A percentile compares a stretch with the other conserved stretches of the same genome.
phyloP scores from a whole-genome alignment of 768 basidiomycete species.

The Galerina marginata region DNA sequence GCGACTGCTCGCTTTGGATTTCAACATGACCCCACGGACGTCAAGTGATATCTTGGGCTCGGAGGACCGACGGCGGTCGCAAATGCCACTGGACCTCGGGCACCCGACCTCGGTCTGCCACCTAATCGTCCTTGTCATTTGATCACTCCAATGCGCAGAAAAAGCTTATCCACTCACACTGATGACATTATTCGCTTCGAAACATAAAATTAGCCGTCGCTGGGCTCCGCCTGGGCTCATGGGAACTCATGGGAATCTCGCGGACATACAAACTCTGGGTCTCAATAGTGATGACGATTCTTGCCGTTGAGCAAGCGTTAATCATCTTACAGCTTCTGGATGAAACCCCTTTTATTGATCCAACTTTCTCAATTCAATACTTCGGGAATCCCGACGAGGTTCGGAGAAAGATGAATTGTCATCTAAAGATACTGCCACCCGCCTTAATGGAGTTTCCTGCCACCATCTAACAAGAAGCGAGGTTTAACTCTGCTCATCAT shows the following conservation, averaged over 20 bases:
- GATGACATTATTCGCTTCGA: slow-evolving; percentile 6
- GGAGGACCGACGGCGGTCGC: not conserved
- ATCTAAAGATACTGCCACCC: slow-evolving; percentile 5
- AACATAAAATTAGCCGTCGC: slow-evolving; percentile 1
- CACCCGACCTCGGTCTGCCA: slow-evolving; percentile 4
- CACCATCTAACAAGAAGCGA: slow-evolving; percentile 19
- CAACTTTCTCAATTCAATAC: no score
- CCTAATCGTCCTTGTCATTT: slow-evolving; percentile 10
- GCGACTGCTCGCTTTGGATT: no score
- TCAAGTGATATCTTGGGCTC: not conserved
- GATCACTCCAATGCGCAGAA: slow-evolving; percentile 5
- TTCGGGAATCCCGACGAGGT: no score
- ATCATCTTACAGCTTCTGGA: no score
- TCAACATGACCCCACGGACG: no score
- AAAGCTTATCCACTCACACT: slow-evolving; percentile 2
- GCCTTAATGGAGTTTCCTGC: slow-evolving; percentile 11
- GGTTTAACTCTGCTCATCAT: slow-evolving; percentile 25
- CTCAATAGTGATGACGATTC: no score
- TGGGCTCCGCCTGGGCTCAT: not conserved
- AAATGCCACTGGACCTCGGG: slow-evolving; percentile 2
- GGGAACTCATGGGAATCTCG: not conserved
- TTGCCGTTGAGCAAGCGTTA: no score
- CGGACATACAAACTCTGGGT: no score
- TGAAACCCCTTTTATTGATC: no score
- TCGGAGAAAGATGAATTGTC: not conserved